phyloP scores from a whole-genome alignment of 108 stramenopile genomes.

The Skeletonema potamos region DNA sequence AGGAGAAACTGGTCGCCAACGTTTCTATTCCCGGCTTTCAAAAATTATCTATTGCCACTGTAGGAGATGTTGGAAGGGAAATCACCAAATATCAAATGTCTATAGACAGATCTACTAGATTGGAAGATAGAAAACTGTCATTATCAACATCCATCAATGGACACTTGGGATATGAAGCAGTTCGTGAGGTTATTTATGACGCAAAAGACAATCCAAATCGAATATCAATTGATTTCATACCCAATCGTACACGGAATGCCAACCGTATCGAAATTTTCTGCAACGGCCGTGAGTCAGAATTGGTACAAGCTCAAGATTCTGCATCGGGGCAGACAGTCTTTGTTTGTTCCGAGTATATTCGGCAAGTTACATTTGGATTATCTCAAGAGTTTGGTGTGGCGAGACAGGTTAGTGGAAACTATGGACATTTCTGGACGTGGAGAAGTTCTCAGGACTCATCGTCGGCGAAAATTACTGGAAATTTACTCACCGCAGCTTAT shows the following conservation, averaged over 20 bases:
- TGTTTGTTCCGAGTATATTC: slow-evolving; percentile 73
- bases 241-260: slow-evolving; percentile 74
- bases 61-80: slow-evolving; percentile 76
- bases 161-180: slow-evolving; percentile 73
- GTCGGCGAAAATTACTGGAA: slow-evolving; percentile 47
- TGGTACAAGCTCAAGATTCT: slow-evolving; percentile 7
- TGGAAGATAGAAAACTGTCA: slow-evolving; percentile 62
- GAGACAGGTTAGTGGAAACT: slow-evolving; percentile 72
- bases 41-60: slow-evolving; percentile 68
- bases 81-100: slow-evolving; percentile 38
- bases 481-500: slow-evolving; percentile 75
- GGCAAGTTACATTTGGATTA: slow-evolving; percentile 81
- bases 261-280: slow-evolving; percentile 86
- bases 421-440: slow-evolving; percentile 85
- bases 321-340: slow-evolving; percentile 38
- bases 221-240: slow-evolving; percentile 76
- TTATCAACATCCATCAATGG: slow-evolving; percentile 53
- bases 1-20: slow-evolving; percentile 49
- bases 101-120: slow-evolving; percentile 52
- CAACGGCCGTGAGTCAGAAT: slow-evolving; percentile 77
- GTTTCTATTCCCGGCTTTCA: slow-evolving; percentile 73
- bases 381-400: slow-evolving; percentile 75
- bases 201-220: slow-evolving; percentile 68
- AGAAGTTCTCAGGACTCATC: slow-evolving; percentile 13
- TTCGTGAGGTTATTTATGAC: slow-evolving; percentile 63